phyloP scores from a whole-genome alignment of 2,329 filamentous ascomycete genomes.

The Apiospora rasikravindrae region DNA sequence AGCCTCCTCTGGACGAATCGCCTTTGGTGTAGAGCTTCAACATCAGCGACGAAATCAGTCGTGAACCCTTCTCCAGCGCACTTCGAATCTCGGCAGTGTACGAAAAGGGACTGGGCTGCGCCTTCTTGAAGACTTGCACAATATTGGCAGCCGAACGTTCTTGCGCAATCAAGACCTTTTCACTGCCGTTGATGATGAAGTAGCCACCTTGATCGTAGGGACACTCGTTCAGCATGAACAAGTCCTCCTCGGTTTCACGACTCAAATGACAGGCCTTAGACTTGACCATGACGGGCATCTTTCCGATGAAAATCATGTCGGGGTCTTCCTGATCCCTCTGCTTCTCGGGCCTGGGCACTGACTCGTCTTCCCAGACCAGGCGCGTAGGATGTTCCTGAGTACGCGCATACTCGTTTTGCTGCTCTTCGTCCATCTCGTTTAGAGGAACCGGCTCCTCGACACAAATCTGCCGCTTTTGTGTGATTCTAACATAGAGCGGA shows the following conservation, averaged over 20 bases:
- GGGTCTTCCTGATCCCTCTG: constrained; percentile 63
- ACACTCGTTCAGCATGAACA: constrained; percentile 94
- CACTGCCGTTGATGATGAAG: constrained; percentile 98
- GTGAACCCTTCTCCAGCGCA: constrained; percentile 93
- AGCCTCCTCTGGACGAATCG: constrained; percentile 76
- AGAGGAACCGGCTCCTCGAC: constrained; percentile 73
- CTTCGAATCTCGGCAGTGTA: constrained; percentile 96
- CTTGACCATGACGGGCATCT: constrained; percentile 97
- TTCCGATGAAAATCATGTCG: constrained; percentile 87
- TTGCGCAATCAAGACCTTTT: constrained; percentile 97
- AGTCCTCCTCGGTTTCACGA: constrained; percentile 79
- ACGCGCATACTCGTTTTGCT: constrained; percentile 58
- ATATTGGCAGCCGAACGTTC: constrained; percentile 98
- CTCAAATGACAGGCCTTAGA: constrained; percentile 93
- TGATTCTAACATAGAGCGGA: constrained; percentile 88
- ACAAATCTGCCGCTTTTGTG: constrained; percentile 82
- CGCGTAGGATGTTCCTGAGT: constrained; percentile 64
- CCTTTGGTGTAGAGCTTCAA: constrained; percentile 90
- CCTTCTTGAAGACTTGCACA: constrained; percentile 98
- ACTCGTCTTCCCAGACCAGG: constrained; percentile 66
- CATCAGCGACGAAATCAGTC: constrained; percentile 89
- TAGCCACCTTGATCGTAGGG: constrained; percentile 98
- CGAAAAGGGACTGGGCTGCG: constrained; percentile 86
- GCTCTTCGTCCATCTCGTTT: constrained; percentile 71
- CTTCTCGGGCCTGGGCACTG: constrained; percentile 55